A percentile compares a stretch with the other conserved stretches of the same genome.
These are phyloP conservation scores for Dictyostelium citrinum DNA, from an alignment of 78 protist species.

Conservation along the genomic window DNA sequence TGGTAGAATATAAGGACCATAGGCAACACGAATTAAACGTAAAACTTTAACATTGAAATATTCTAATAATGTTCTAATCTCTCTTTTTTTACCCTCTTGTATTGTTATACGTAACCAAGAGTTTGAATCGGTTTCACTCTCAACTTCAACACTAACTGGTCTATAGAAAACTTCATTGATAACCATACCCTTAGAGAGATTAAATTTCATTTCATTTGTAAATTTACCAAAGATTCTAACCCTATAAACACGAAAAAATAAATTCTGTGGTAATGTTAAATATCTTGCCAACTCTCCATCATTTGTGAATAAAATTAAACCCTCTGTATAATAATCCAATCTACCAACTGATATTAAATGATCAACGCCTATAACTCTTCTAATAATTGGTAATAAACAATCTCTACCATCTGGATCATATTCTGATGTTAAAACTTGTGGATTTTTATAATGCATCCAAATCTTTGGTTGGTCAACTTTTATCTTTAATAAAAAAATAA, in stretches of 20 bases:
- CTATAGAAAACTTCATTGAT: conserved; percentile 33
- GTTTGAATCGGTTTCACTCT: conserved; percentile 8
- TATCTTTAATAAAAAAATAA: neutral
- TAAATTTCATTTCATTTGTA: conserved; percentile 17
- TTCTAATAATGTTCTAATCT: conserved; percentile 52
- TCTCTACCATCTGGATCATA: conserved; percentile 38
- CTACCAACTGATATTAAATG: conserved; percentile 68
- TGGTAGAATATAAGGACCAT: conserved; percentile 58
- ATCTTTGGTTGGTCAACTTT: conserved; percentile 3
- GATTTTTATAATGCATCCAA: conserved; percentile 36
- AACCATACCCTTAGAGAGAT: neutral
- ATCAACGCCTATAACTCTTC: neutral
- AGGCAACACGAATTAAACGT: conserved; percentile 30
- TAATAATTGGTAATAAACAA: conserved; percentile 23
- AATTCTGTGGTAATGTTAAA: conserved; percentile 27
- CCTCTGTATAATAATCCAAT: conserved; percentile 64
- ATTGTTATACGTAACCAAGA: conserved; percentile 21
- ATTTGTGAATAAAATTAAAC: conserved; percentile 40
- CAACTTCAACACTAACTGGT: conserved; percentile 14
- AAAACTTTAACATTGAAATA: conserved; percentile 67
- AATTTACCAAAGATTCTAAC: conserved; percentile 65
- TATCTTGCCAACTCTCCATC: conserved; percentile 50
- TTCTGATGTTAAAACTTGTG: conserved; percentile 6
- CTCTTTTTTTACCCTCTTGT: conserved; percentile 62
- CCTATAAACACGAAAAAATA: conserved; percentile 4